Evolutionary conservation across 768 basidiomycete genomes (phyloP), one percentile per base, ranked within the genome.

Genomic region (Boletus sp.): DNA sequence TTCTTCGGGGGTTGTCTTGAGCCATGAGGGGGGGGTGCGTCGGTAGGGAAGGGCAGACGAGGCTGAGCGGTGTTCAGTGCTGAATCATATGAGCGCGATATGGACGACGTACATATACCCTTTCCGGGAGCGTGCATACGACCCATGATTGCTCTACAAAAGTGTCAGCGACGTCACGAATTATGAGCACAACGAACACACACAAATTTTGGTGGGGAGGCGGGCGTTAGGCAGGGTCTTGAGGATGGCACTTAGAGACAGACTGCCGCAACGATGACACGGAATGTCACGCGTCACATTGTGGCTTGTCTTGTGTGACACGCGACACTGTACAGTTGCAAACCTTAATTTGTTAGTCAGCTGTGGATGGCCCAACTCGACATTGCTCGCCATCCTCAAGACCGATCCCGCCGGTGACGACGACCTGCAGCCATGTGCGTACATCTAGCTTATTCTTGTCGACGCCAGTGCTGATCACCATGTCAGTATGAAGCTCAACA

Each of bases 71-170:
- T 2, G 29, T 37, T 59, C 19, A 53, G 78, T 88, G 85, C 79
- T 49, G 23, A 54, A 27, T 25, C 45, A 9, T 33, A 30, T 37
- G 41, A 42, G 10, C 5, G 1, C 45, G 35, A 42, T 32, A 14
- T 44, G 4, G 32, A 54, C 46, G n/a, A 85, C 88, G 67, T 75
- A 93, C 90, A 91, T 82, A 98, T 97, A 84, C 95, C 96, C 93
- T 98, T 98, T 78, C 93, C 93, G 77, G 94, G 93, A 85, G 94
- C 94, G 85, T 98, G 96, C 93, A 97, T 94, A 72, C 94, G 93
- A 90, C 88, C 90, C 90, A 93, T 93, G 78, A 65, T 77, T 72
- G 57, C 68, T 77, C 73, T 80, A 29, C 7, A 47, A 15, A 13
- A 41, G 11, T 4, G 49, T 64, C 43, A 64, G 66, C 44, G 32